A percentile compares a stretch with the other conserved stretches of the same genome.
Conservation (phyloP, 2,329 filamentous ascomycete species). For the Aureobasidium subglaciale region DNA sequence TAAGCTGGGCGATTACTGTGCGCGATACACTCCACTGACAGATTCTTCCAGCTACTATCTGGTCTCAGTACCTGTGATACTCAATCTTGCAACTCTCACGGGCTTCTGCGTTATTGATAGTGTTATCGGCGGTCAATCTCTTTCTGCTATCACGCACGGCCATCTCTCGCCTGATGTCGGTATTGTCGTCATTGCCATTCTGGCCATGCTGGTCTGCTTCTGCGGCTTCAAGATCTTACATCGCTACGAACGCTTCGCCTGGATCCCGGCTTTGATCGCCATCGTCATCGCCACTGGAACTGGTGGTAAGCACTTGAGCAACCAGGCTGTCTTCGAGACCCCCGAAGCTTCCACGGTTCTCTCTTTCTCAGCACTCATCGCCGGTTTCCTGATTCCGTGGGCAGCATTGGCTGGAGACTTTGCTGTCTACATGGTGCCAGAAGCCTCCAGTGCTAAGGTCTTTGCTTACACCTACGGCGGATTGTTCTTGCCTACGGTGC, state of each 20-base stretch:
- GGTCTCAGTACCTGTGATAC: constrained; percentile 52
- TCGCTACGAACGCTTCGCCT: constrained; percentile 37
- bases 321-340: constrained; percentile 40
- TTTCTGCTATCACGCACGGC: constrained; percentile 45
- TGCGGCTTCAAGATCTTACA: constrained; percentile 46
- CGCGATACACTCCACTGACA: neutral
- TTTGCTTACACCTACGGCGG: constrained; percentile 35
- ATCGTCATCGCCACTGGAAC: constrained; percentile 36
- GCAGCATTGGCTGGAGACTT: constrained; percentile 34
- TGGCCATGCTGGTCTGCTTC: constrained; percentile 55
- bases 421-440: constrained; percentile 37
- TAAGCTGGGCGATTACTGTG: neutral
- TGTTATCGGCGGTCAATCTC: constrained; percentile 54
- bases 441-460: constrained; percentile 30
- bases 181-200: constrained; percentile 53
- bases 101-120: constrained; percentile 58
- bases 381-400: constrained; percentile 55
- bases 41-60: constrained; percentile 38
- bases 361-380: constrained; percentile 53
- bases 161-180: constrained; percentile 47
- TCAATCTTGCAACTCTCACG: constrained; percentile 56
- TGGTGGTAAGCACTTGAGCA: constrained; percentile 31
- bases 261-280: constrained; percentile 36
- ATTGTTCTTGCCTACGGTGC: constrained; percentile 27
- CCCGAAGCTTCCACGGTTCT: constrained; percentile 36